These are phyloP conservation scores for Byssothecium circinans DNA, from an alignment of 2,329 filamentous ascomycete genomes.

Conservation along the genomic window DNA sequence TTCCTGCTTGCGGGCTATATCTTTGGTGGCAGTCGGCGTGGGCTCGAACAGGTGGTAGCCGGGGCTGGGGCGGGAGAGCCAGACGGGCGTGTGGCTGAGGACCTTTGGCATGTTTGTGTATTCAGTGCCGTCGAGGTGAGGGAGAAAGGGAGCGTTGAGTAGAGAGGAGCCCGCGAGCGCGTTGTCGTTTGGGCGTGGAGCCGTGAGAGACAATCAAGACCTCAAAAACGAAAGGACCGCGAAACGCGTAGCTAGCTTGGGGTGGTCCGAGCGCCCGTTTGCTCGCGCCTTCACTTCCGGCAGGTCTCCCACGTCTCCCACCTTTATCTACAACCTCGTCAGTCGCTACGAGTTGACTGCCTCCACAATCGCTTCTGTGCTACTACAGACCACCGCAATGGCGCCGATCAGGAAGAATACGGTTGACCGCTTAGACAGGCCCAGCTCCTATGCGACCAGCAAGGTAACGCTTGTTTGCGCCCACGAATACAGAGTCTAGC, in stretches of 20 bases:
- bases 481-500: too few relatives aligned
- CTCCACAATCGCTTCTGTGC: not conserved
- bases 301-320: not conserved
- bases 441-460: conserved; percentile 88
- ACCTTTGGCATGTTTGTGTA: conserved; percentile 74
- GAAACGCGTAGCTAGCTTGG: not conserved
- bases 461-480: too few relatives aligned
- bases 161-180: not conserved
- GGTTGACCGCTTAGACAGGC: conserved; percentile 88
- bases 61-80: conserved; percentile 77
- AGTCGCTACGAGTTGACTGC: too few relatives aligned
- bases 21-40: conserved; percentile 43
- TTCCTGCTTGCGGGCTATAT: conserved; percentile 26
- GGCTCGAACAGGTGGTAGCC: conserved; percentile 76
- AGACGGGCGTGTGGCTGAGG: conserved; percentile 80
- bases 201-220: not conserved
- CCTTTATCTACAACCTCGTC: not conserved
- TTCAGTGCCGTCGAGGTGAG: not conserved
- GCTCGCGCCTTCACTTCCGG: not conserved
- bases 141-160: not conserved
- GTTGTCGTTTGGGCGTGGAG: not conserved
- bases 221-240: not conserved
- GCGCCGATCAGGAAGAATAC: conserved; percentile 64
- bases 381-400: conserved; percentile 19
- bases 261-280: too few relatives aligned